Evolutionary conservation across 345 rosid genomes (phyloP).

Genomic region (Acer campestre): DNA sequence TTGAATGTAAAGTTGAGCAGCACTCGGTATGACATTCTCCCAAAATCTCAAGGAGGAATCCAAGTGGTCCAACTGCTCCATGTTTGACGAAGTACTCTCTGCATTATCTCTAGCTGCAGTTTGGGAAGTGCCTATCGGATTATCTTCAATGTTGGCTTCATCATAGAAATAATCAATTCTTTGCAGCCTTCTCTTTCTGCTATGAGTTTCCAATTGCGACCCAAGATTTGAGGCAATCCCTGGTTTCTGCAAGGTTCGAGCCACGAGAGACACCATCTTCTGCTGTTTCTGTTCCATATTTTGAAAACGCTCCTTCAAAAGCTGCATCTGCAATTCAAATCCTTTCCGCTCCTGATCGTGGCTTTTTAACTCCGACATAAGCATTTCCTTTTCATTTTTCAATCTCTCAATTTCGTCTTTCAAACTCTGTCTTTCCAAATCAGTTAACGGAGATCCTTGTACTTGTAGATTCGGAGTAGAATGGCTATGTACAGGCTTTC

Average conservation of each 20-base stretch:
- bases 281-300: conserved; percentile 64
- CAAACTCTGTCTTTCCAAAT: conserved; percentile 64
- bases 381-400: conserved; percentile 53
- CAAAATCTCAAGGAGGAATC: conserved; percentile 69
- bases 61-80: conserved; percentile 59
- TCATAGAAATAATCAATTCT: conserved; percentile 47
- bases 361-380: conserved; percentile 52
- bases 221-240: conserved; percentile 59
- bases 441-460: conserved; percentile 57
- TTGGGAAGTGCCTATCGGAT: conserved; percentile 38
- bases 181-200: conserved; percentile 70
- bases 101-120: conserved; percentile 33
- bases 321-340: conserved; percentile 54
- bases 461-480: conserved; percentile 60
- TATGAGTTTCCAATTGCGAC: conserved; percentile 51
- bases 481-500: conserved; percentile 94
- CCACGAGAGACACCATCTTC: conserved; percentile 50
- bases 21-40: conserved; percentile 62
- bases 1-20: conserved; percentile 31
- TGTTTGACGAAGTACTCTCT: conserved; percentile 38
- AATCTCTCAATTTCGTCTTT: conserved; percentile 67
- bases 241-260: conserved; percentile 63
- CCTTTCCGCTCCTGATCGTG: conserved; percentile 60
- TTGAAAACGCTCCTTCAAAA: conserved; percentile 65
- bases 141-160: conserved; percentile 45